Evolutionary conservation across 164 flowering plant genomes (phyloP).

Genomic region (Brasenia schreberi): DNA sequence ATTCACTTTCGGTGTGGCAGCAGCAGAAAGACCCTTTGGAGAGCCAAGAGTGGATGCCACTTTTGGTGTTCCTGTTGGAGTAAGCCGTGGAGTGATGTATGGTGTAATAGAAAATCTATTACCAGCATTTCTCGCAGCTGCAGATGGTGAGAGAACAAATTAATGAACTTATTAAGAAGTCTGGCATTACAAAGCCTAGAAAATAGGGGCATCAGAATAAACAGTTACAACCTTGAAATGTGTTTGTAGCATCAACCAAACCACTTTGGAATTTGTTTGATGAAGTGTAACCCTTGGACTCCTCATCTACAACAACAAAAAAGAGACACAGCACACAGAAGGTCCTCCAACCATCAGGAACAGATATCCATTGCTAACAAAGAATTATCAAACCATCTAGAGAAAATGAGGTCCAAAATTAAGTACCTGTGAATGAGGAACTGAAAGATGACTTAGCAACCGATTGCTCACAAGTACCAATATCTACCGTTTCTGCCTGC

Average conservation of each 20-base stretch:
- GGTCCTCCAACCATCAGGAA: neutral
- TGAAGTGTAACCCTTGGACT: conserved; percentile 23
- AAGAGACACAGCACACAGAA: neutral
- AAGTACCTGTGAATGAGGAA: conserved; percentile 38
- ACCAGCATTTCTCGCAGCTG: conserved; percentile 39
- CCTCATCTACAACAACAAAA: conserved; percentile 32
- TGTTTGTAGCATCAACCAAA: neutral
- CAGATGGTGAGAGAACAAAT: conserved; percentile 5
- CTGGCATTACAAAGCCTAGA: no score
- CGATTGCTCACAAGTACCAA: conserved; percentile 70
- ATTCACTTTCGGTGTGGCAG: conserved; percentile 47
- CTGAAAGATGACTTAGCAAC: conserved; percentile 24
- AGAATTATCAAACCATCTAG: neutral
- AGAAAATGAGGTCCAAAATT: neutral
- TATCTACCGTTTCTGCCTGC: conserved; percentile 76
- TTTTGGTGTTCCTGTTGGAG: conserved; percentile 78
- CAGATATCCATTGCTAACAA: neutral
- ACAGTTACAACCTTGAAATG: neutral
- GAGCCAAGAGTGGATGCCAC: conserved; percentile 48
- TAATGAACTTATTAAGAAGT: no score
- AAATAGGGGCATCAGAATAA: neutral
- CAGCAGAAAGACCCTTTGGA: conserved; percentile 65
- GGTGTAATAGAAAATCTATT: conserved; percentile 63
- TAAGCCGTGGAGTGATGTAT: conserved; percentile 65
- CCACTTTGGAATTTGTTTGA: conserved; percentile 10